Evolutionary conservation across 257 asterid genomes (phyloP).

Genomic region (Jacaranda mimosifolia): DNA sequence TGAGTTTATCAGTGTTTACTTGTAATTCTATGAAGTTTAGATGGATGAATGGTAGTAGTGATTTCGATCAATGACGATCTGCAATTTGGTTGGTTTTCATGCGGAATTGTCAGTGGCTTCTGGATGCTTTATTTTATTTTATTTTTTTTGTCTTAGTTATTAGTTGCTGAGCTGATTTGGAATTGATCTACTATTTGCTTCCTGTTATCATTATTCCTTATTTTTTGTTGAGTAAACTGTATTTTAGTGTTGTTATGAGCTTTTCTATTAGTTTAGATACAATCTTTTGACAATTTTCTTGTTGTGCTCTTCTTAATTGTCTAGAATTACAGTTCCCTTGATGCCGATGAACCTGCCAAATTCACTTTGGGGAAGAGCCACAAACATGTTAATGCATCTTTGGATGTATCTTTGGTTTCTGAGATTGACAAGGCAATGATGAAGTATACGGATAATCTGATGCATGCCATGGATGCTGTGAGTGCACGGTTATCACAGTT

Average conservation of each 20-base stretch:
- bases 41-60: neutral
- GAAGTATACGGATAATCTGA: conserved; percentile 59
- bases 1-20: neutral
- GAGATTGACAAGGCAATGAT: conserved; percentile 72
- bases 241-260: neutral
- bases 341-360: conserved; percentile 54
- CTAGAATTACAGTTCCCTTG: conserved; percentile 57
- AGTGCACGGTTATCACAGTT: conserved; percentile 67
- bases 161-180: neutral
- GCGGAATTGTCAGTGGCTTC: neutral
- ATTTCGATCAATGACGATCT: neutral
- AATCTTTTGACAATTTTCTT: neutral
- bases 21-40: neutral
- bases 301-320: neutral
- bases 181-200: neutral
- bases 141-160: neutral
- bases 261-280: conserved; percentile 14
- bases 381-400: conserved; percentile 40
- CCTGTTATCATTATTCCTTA: neutral
- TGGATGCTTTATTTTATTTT: neutral
- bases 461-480: conserved; percentile 62
- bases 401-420: conserved; percentile 49
- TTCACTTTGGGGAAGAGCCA: conserved; percentile 54
- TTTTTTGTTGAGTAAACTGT: neutral
- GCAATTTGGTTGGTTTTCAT: neutral